A percentile compares a stretch with the other conserved stretches of the same genome.
Conservation (phyloP, 202 grass and related monocot species). For the Brachypodium distachyon region DNA sequence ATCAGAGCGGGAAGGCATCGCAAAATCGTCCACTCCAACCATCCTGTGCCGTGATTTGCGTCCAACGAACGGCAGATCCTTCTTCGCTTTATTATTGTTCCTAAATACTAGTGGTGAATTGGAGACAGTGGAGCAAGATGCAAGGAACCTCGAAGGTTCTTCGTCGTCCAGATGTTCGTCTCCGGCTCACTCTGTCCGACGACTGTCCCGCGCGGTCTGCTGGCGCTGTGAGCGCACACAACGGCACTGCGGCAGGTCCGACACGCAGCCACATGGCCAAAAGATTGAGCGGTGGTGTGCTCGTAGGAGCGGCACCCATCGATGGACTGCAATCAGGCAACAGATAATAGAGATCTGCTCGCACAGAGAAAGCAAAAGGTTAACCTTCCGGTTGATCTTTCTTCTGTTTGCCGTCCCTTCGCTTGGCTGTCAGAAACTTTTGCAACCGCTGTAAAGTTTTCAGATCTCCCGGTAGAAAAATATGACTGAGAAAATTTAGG, state of each 20-base stretch:
- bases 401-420: neutral
- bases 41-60: neutral
- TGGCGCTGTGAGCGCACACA: neutral
- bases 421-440: neutral
- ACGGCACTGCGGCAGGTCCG: neutral
- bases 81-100: neutral
- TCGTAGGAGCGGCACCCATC: neutral
- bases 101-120: neutral
- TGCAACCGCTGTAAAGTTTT: neutral
- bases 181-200: neutral
- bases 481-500: neutral
- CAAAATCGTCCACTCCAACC: neutral
- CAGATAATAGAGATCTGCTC: neutral
- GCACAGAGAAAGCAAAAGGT: neutral
- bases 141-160: neutral
- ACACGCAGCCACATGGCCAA: neutral
- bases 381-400: neutral
- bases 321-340: neutral
- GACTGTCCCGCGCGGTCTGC: neutral
- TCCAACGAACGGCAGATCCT: neutral
- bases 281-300: neutral
- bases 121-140: neutral
- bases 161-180: neutral
- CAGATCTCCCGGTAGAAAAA: neutral
- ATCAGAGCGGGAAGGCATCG: neutral